Percentiles rank a stretch among this genome's conserved stretches.
These are phyloP conservation scores for Umbelopsis sp. DNA, from an alignment of 192 early-diverging fungal species.

Conservation along the genomic window DNA sequence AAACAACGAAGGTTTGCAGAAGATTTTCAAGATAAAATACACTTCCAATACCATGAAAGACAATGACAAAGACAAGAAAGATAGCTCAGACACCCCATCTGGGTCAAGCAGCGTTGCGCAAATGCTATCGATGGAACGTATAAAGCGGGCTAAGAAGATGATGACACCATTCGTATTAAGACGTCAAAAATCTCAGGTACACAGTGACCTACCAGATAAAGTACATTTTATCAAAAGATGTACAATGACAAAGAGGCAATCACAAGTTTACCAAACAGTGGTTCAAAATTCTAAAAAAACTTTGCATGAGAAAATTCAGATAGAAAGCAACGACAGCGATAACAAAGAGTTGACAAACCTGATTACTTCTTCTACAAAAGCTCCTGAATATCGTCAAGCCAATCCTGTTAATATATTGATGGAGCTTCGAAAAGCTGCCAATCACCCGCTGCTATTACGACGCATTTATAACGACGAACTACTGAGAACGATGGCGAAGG, in stretches of 20 bases:
- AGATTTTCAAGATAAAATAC: conserved; percentile 67
- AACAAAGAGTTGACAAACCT: not conserved
- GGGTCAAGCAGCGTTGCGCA: conserved; percentile 36
- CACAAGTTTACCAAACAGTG: conserved; percentile 56
- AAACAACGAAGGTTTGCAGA: conserved; percentile 49
- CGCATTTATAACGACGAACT: conserved; percentile 57
- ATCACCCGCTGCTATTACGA: conserved; percentile 83
- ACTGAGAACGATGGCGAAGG: conserved; percentile 68
- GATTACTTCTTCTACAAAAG: not conserved
- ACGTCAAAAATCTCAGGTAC: conserved; percentile 74
- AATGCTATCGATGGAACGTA: conserved; percentile 60
- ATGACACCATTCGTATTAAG: conserved; percentile 90
- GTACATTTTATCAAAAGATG: conserved; percentile 54
- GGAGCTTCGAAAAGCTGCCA: conserved; percentile 83
- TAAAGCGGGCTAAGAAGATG: conserved; percentile 77
- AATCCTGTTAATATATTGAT: conserved; percentile 59
- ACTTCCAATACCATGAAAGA: conserved; percentile 19
- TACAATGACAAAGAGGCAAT: conserved; percentile 52
- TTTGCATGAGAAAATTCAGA: conserved; percentile 16
- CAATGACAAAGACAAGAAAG: not conserved
- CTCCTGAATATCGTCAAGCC: not conserved
- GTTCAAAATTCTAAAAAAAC: conserved; percentile 32
- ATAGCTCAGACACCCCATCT: not conserved
- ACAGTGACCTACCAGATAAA: conserved; percentile 68
- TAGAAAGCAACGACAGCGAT: conserved; percentile 15